Evolutionary conservation across 208 protist species (phyloP), one percentile per base, ranked within the genome.

Genomic region (Acanthamoeba sp.): DNA sequence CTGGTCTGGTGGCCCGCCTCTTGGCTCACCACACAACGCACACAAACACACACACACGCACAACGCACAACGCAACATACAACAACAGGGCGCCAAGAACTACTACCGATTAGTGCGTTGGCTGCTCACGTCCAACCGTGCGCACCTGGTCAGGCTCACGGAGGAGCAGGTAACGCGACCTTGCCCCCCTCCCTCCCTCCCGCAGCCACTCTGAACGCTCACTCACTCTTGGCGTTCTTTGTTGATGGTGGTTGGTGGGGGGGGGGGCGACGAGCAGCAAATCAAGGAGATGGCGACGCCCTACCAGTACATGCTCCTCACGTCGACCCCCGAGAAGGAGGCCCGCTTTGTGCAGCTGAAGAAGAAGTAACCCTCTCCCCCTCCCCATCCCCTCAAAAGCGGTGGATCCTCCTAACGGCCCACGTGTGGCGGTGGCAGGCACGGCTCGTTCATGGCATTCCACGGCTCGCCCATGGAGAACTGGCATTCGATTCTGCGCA

Each of bases 221-320:
- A n/a, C 32, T 73, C 64, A n/a, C 62, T 71, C 62, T 71, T 12
- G 3, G 2, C 36, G 66, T 76, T 10, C 36, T 40, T 40, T 34
- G 34, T 42, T 76, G 14, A 36, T 76, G 3, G 24, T 85, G 7
- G 22, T 36, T 34, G 36, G 9, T 36, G 12, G 27, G 14, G 12
- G 14, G 18, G 52, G 18, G 52, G 12, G 18, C 12, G 4, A 59
- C 16, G 27, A 10, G 16, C 52, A 95, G 69, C 80, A 94, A n/a
- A 64, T 97, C 36, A 48, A 66, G 24, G 62, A 62, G 32, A 97
- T 97, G 94, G 69, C 52, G 27, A 96, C 95, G n/a, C 42, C 66
- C 3, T 95, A 97, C 69, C 96, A 97, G 88, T 97, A 93, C 93
- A 57, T 96, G 32, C 64, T 97, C 7, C n/a, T 97, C 32, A 95